Base-by-base conservation (phyloP, 2,329 filamentous ascomycete genomes). In the Stagonosporopsis vannaccii region DNA sequence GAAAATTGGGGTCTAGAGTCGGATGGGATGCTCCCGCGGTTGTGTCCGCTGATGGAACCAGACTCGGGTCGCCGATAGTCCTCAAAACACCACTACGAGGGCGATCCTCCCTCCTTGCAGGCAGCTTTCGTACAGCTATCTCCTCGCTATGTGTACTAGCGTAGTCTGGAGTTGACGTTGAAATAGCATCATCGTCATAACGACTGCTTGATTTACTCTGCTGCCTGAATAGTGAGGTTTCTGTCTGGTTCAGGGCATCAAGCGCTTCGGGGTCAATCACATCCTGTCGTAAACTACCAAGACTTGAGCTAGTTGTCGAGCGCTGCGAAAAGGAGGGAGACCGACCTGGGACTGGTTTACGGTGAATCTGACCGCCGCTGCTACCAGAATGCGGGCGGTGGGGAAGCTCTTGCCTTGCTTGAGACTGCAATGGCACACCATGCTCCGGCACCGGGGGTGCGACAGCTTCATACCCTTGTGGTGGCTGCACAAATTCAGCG, bases 51-150 rank as follows among this genome's bases (percentile, higher is more conserved):
- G 75, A 78, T 56, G 62, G 57, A 15, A 70, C 71, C n/a, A 78
- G 66, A 32, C 78, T 78, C 6, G 79, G 78, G 45, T 79, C 76
- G 37, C 91, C 92, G 11, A 93, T 87, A 1, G 90, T 92, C 72
- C 89, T 92, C 71, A 94, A 80, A 6, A 93, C 87, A 44, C 93
- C 93, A 61, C 90, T 89, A 60, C 94, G 85, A 15, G 90, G 90
- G 56, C 84, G 85, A 53, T 91, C 88, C 82, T 85, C 61, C 88
- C 87, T 81, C 74, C 61, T 80, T 76, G 51, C 59, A 19, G 68
- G 70, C 23, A 73, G 47, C 36, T 81, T 81, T 42, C 78, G 79
- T 25, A 65, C 65, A 11, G 56, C 48, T 6, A 63, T 43, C 46
- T 76, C 72, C 42, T 74, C 41, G 60, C 78, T 70, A 40, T 54